These are phyloP conservation scores for Mesembryanthemum crystallinum DNA, from an alignment of 148 eudicot species.

Conservation along the genomic window DNA sequence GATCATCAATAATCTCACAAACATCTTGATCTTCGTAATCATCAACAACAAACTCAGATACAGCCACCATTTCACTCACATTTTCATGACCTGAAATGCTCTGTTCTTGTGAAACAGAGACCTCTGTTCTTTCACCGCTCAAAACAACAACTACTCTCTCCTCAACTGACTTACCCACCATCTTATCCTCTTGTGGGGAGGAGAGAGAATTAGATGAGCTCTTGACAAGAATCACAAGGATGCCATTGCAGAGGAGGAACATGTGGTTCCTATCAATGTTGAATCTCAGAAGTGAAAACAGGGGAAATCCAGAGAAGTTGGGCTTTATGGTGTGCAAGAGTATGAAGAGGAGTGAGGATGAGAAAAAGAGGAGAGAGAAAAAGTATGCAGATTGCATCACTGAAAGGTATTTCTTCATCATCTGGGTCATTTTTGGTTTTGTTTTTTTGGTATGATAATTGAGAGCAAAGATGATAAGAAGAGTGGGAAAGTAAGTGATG, in stretches of 20 bases:
- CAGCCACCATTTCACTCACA: not conserved
- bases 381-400: constrained; percentile 10
- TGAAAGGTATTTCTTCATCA: constrained; percentile 10
- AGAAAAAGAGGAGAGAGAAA: constrained; percentile 2
- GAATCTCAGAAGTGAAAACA: constrained; percentile 25
- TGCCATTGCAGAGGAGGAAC: constrained; percentile 65
- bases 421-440: not conserved
- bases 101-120: too few species aligned
- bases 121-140: too few species aligned
- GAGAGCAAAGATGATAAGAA: not conserved
- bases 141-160: too few species aligned
- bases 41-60: not conserved
- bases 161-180: too few species aligned
- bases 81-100: too few species aligned
- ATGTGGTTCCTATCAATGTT: constrained; percentile 52
- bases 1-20: not conserved
- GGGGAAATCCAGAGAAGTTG: constrained; percentile 12
- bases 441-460: not conserved
- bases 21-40: not conserved
- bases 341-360: constrained; percentile 21
- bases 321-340: constrained; percentile 13
- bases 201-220: constrained; percentile 24
- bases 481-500: too few species aligned
- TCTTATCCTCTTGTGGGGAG: not conserved
- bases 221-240: constrained; percentile 46